Evolutionary conservation across 148 eudicot genomes (phyloP), one percentile per base, ranked within the genome.

Genomic region (Rhododendron henanense): DNA sequence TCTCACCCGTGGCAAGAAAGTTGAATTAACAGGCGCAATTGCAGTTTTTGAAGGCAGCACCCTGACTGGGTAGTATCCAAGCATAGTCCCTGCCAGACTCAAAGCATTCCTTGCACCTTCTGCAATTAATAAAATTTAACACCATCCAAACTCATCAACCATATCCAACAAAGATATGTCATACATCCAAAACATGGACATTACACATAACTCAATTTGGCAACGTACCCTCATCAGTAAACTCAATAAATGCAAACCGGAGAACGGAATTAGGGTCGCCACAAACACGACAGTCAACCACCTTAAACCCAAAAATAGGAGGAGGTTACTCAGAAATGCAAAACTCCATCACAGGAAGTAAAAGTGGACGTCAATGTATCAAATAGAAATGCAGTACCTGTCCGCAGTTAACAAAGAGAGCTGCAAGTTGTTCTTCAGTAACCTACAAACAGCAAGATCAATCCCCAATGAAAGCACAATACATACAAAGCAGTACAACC

Each of bases 21-120:
- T 96, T 35, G 98, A 98, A 90, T 97, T 97, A 53, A 97, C 99
- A 53, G 99, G 99, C 89, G 98, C 98, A 88, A 97, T 97, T 50
- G 99, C 99, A 84, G 99, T 97, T 89, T 95, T 97, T 14, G 99
- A 97, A 87, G 98, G 99, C 81, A 97, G 91, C 81, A 97, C 98
- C 87, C 92, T 93, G 33, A 97, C 95, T 18, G 99, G 99, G 84
- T 97, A 97, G 81, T 83, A 97, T 61, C 99, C 99, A 81, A 95
- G 98, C 96, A 94, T 90, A 33, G 99, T 95, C 67, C 99, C 98
- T n/a, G 93, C 92, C 80, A 97, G 90, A 79, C 93, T 90, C 90
- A 97, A 88, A 87, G 99, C 98, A 94, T 90, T 92, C 88, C 92
- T 93, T 86, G 99, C 99, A 87, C 96, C 96, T 86, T 91, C 99